Percentiles rank a stretch among this genome's conserved stretches.
phyloP scores from a whole-genome alignment of 768 basidiomycete species.

The Trametes cubensis region DNA sequence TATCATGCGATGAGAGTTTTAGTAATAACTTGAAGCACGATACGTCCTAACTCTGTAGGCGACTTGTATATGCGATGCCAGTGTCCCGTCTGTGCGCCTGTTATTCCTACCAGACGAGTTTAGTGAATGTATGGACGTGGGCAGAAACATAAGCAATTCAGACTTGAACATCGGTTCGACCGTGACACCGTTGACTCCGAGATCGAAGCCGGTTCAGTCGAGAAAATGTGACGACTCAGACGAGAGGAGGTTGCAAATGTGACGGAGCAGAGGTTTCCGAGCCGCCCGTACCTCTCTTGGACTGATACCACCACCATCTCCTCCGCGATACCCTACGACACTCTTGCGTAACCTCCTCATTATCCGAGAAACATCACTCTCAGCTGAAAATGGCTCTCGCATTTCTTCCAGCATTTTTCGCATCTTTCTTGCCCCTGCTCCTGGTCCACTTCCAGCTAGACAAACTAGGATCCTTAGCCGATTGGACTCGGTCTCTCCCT shows the following conservation, averaged over 20 bases:
- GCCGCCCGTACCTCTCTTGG: neutral
- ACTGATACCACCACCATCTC: conserved; percentile 6
- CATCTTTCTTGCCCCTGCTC: conserved; percentile 8
- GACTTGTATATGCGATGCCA: no score
- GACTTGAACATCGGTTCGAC: neutral
- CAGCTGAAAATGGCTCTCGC: neutral
- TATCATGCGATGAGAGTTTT: no score
- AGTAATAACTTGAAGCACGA: no score
- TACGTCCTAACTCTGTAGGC: no score
- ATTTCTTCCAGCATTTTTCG: conserved; percentile 1
- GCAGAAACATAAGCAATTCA: no score
- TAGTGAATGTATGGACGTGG: no score
- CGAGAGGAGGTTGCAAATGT: neutral
- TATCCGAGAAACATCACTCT: no score
- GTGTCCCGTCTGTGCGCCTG: no score
- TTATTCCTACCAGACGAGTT: no score
- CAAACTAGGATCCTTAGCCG: neutral
- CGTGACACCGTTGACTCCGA: no score
- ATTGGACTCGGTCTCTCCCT: neutral
- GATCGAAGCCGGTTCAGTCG: neutral
- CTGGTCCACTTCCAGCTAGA: neutral
- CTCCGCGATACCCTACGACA: neutral
- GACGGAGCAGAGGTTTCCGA: neutral
- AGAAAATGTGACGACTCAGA: conserved; percentile 13
- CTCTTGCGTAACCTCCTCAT: neutral